Evolutionary conservation across 441 rosid species (phyloP), one percentile per base, ranked within the genome.

Genomic region (Pelargonium cotyledonis): DNA sequence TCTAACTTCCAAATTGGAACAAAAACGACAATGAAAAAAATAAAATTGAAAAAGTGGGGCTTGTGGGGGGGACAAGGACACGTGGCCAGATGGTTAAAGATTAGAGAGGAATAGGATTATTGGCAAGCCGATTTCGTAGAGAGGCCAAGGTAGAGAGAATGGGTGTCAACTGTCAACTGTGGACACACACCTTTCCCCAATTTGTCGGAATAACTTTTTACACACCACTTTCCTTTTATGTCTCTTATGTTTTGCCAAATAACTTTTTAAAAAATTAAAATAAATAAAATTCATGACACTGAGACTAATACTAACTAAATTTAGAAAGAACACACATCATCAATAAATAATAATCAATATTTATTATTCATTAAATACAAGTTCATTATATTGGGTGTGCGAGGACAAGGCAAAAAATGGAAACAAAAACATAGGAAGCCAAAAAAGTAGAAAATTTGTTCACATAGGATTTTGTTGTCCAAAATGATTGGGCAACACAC

Each of bases 71-170:
- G 2, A 58, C 23, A 21, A 5, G 14, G 5, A 15, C 19, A 58
- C 63, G 63, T 58, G 63, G 63, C 11, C 19, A 58, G 63, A 58
- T 58, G 63, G 63, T 58, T 19, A 58, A 58, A 19, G 63, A 10
- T 35, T 35, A 8, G 63, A 6, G 23, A 58, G 10, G 31, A 19
- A 35, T 35, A 35, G 31, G 23, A 58, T 58, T 3, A 58, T 12
- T 58, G 63, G 63, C 63, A 58, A 58, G 23, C 31, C 63, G 63
- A 19, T 58, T 14, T 19, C 31, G 63, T 58, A 58, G 63, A 58
- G 63, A 58, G 63, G 31, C 19, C 58, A 53, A 53, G 58, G 58
- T 15, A 53, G 18, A 53, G 21, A 53, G 9, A 53, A 58, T 58
- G 63, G 63, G 63, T 58, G 21, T 19, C 29, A 19, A 58, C 31